These are phyloP conservation scores for Cryptococcus jaspeensis DNA, from an alignment of 1,284 basidiomycete genomes.

Conservation along the genomic window DNA sequence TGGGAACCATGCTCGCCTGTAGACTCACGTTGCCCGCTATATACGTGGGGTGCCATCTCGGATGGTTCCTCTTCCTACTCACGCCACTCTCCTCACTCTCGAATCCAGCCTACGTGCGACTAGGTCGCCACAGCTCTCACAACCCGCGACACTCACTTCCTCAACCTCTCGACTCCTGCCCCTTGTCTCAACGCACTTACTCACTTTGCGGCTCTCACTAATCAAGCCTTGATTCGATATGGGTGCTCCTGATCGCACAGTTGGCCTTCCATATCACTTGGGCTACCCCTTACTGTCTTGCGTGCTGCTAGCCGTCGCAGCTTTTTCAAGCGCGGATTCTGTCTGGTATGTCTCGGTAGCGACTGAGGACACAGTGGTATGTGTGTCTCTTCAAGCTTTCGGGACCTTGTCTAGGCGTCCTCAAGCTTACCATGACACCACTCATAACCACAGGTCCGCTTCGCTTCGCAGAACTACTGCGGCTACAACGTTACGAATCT, in stretches of 20 bases:
- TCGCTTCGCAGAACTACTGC: constrained; percentile 35
- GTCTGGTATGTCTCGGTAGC: constrained; percentile 36
- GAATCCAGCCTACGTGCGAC: no score
- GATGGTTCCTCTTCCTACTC: no score
- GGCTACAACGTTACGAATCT: constrained; percentile 41
- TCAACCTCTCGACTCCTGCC: no score
- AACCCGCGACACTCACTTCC: not conserved
- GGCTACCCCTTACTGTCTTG: constrained; percentile 34
- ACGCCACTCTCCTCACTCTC: no score
- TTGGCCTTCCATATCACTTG: constrained; percentile 38
- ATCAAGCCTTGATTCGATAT: constrained; percentile 7
- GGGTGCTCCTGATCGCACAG: constrained; percentile 28
- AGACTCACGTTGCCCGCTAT: no score
- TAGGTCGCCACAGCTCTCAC: not conserved
- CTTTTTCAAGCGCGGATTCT: constrained; percentile 32
- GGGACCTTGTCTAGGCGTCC: not conserved
- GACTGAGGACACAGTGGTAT: constrained; percentile 24
- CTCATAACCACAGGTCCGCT: constrained; percentile 19
- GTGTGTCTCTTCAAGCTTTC: not conserved
- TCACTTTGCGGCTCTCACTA: not conserved
- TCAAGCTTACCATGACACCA: not conserved
- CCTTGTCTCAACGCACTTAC: not conserved
- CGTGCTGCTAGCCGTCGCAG: constrained; percentile 31
- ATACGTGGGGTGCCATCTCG: no score
- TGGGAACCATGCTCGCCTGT: no score